A percentile compares a stretch with the other conserved stretches of the same genome.
Evolutionary conservation across 1,139 yeast species (phyloP).

Genomic region (Saccharomyces pastorianus): DNA sequence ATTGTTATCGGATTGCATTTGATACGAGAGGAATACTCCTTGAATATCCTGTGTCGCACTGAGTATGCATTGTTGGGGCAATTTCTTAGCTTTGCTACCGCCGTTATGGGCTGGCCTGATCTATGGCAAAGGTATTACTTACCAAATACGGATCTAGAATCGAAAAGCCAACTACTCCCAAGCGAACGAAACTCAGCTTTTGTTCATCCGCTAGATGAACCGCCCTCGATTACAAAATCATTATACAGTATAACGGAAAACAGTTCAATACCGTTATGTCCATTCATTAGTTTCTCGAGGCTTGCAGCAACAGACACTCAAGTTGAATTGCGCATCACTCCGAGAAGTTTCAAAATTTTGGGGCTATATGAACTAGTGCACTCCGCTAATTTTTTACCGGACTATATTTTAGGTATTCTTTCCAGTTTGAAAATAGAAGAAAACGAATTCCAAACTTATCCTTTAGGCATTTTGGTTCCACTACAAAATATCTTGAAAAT

Average conservation of each 20-base stretch:
- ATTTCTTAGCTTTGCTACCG: slow-evolving; percentile 52
- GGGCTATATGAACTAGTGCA: slow-evolving; percentile 57
- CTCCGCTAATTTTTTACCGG: slow-evolving; percentile 44
- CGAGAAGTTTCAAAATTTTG: slow-evolving; percentile 52
- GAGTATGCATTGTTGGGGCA: slow-evolving; percentile 40
- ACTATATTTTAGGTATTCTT: slow-evolving; percentile 52
- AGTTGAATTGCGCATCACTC: slow-evolving; percentile 54
- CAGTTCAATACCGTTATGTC: slow-evolving; percentile 26
- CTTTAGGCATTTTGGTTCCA: slow-evolving; percentile 63
- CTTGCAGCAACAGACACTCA: slow-evolving; percentile 56
- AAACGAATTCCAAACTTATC: slow-evolving; percentile 57
- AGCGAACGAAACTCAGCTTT: slow-evolving; percentile 5
- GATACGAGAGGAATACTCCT: slow-evolving; percentile 62
- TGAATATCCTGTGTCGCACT: slow-evolving; percentile 43
- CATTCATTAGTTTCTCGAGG: slow-evolving; percentile 61
- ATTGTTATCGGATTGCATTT: slow-evolving; percentile 66
- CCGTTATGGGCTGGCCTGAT: slow-evolving; percentile 71
- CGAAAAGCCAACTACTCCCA: background rate
- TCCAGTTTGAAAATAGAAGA: slow-evolving; percentile 46
- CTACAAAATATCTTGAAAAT: slow-evolving; percentile 50
- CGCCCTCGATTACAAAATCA: slow-evolving; percentile 29
- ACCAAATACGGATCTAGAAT: slow-evolving; percentile 13
- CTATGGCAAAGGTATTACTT: slow-evolving; percentile 56
- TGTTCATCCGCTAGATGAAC: slow-evolving; percentile 30
- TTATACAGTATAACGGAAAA: slow-evolving; percentile 28